A percentile compares a stretch with the other conserved stretches of the same genome.
phyloP scores from a whole-genome alignment of 768 basidiomycete genomes.

The Boletus bicolor region DNA sequence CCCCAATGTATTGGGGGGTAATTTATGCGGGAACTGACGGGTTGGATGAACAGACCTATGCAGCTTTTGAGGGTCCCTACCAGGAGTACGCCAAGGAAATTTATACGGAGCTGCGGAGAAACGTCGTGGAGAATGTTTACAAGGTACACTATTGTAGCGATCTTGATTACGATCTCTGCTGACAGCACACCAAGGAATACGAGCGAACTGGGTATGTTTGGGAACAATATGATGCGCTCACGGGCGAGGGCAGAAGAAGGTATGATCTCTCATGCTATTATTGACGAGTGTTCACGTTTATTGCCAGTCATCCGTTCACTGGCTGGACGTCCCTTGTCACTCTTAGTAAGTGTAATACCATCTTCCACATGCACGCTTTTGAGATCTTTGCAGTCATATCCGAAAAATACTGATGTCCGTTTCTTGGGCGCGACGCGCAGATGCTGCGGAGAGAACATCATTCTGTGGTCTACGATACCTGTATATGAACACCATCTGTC shows the following conservation, averaged over 20 bases:
- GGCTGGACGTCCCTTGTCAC: constrained; percentile 93
- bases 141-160: constrained; percentile 40
- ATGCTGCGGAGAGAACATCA: not conserved
- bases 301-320: constrained; percentile 85
- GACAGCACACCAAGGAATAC: constrained; percentile 61
- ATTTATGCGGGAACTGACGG: not conserved
- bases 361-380: not conserved
- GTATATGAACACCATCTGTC: not conserved
- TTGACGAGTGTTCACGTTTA: constrained; percentile 4
- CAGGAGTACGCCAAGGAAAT: constrained; percentile 71
- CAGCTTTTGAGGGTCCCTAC: constrained; percentile 74
- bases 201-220: constrained; percentile 91
- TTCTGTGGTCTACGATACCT: not conserved
- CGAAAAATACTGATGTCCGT: constrained; percentile 54
- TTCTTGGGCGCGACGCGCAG: not conserved
- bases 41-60: constrained; percentile 59
- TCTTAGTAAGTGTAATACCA: constrained; percentile 59
- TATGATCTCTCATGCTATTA: constrained; percentile 31
- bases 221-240: constrained; percentile 91
- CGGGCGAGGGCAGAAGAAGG: constrained; percentile 85
- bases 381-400: constrained; percentile 49
- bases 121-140: constrained; percentile 82
- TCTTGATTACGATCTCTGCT: not conserved
- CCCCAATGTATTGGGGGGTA: not conserved
- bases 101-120: constrained; percentile 75